Percentiles rank a stretch among this genome's conserved stretches.
These are phyloP conservation scores for Phytopythium kandeliae DNA, from an alignment of 352 stramenopile genomes.

Conservation along the genomic window DNA sequence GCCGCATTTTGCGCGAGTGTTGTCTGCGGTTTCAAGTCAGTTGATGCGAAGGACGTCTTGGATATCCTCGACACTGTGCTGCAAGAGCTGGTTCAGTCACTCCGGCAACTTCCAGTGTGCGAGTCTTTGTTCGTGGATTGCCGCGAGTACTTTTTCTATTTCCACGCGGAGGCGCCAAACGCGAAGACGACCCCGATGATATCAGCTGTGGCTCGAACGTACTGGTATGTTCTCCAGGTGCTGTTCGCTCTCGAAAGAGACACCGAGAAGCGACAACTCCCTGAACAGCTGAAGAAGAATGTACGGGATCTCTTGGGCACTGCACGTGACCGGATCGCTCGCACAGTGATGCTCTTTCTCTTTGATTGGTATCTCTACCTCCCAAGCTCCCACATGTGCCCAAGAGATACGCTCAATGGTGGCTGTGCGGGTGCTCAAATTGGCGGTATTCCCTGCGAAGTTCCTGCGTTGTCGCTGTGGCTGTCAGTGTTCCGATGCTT, in stretches of 20 bases:
- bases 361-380: constrained; percentile 69
- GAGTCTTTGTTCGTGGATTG: constrained; percentile 41
- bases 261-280: neutral
- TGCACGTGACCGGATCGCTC: constrained; percentile 34
- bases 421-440: neutral
- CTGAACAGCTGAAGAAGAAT: neutral
- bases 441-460: neutral
- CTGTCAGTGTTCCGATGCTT: constrained; percentile 41
- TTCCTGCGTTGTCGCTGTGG: constrained; percentile 59
- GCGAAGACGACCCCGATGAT: constrained; percentile 51
- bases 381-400: constrained; percentile 40
- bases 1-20: neutral
- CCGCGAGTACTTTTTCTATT: constrained; percentile 62
- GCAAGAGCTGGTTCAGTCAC: neutral
- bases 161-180: constrained; percentile 45
- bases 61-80: neutral
- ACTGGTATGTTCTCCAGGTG: constrained; percentile 51
- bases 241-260: constrained; percentile 12
- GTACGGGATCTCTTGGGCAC: neutral
- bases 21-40: neutral
- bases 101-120: constrained; percentile 62
- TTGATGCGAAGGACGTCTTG: neutral
- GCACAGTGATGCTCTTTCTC: constrained; percentile 61
- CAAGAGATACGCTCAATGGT: constrained; percentile 7
- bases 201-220: constrained; percentile 42